Evolutionary conservation across 2,329 filamentous ascomycete species (phyloP), one percentile per base, ranked within the genome.

Genomic region (Madurella mycetomatis): DNA sequence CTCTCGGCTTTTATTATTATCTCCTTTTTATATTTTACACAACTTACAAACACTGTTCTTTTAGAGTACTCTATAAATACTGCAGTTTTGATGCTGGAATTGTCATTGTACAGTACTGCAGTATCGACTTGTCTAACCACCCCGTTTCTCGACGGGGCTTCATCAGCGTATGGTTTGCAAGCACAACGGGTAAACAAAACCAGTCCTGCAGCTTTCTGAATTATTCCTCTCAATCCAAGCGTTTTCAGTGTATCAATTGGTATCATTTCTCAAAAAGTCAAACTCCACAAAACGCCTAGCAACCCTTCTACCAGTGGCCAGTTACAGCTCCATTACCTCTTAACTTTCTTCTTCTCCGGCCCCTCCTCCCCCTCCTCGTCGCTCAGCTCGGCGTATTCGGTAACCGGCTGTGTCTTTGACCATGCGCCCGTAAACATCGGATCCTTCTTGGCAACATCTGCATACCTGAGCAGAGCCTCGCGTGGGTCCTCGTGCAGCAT

Each of bases 401-500:
- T 90, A 62, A 92, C 86, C 0, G 94, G 94, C 73, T 97, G 92
- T 39, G 91, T 97, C 63, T 87, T 81, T 67, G 87, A 88, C 88
- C 91, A 99, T 15, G 92, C 94, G 62, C 88, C 90, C 31, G 94
- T 99, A 67, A 97, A 99, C 64, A 96, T 80, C 0, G 92, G 92
- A 68, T 97, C 92, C 68, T 90, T 92, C 72, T 95, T 85, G 12
- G 92, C 91, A 67, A 95, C 86, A 52, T 95, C 90, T 39, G 91
- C 92, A 76, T 97, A 99, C 74, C 95, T 96, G 56, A 99, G 74
- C 66, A 99, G 74, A 44, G 94, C 94, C 72, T 96, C 94, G 60
- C 94, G 79, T 0, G 94, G 94, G 74, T 99, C 94, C 70, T 99
- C 94, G 70, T 99, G 92, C 46, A 95, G 80, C 90, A 99, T 95